Base-by-base conservation (phyloP, 176 grass and related monocot genomes). In the Pontederia crassipes region DNA sequence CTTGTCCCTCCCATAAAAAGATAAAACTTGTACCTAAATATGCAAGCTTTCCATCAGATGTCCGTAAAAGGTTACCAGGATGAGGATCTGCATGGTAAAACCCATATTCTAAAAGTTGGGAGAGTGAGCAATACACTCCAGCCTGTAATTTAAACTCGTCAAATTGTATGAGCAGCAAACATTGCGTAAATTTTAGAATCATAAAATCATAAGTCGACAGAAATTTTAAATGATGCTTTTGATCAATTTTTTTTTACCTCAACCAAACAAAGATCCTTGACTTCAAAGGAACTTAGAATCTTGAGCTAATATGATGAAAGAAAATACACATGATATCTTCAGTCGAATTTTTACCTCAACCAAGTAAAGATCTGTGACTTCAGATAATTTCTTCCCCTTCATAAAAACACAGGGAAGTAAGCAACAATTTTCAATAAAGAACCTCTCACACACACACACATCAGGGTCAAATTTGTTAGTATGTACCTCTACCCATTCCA, bases 61-160 rank as follows among this genome's bases (percentile, higher is more conserved):
- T 90, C 53, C 83, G 80, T 67, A 96, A 69, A 77, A 96, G 86
- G 78, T 96, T 96, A 87, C 92, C 92, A 11, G 83, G 92, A 82
- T 96, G 92, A 59, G 92, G 92, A 55, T 96, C 92, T 71, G 92
- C 92, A 67, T 96, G 92, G 78, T 96, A 96, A 82, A 96, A 96
- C 72, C 92, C 92, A 50, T 90, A 86, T 27, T 96, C 92, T 81
- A 96, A 82, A 80, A 96, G 87, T 73, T 96, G 92, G 63, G 92
- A 90, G 63, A 96, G 83, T 9, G 92, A 96, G 70, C 92, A 96
- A 72, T 96, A 96, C 65, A 90, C 92, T 72, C 92, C 92, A 71
- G 90, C 92, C 87, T 96, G 80, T 17, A 72, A 51, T 51, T 51
- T 49, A 7, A 40, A 40, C 32, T 40, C 32, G 6, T 40, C 61